Evolutionary conservation across 2,329 filamentous ascomycete genomes (phyloP), one percentile per base, ranked within the genome.

Genomic region (Pestalotiopsis fici): DNA sequence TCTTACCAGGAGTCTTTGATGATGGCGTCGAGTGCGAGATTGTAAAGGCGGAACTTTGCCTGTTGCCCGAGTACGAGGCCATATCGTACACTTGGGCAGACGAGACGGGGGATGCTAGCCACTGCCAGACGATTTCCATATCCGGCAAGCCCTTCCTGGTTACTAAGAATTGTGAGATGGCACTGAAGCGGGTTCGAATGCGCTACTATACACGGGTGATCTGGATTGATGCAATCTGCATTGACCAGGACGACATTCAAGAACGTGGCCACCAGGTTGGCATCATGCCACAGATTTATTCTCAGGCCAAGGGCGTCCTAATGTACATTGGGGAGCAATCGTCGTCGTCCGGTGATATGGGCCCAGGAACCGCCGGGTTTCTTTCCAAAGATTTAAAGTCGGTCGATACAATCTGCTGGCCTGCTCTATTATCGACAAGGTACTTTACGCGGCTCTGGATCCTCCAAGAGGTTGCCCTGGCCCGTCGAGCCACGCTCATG

Each of bases 51-150:
- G 61, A 64, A 28, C 25, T 69, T 11, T 5, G 25, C 2, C 27
- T 13, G 0, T 9, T 37, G 2, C 59, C 62, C 5, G 43, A 69
- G 4, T 70, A 69, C 15, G 67, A 70, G 4, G 65, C 69, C 31
- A 64, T 70, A 6, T 70, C 69, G 2, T 70, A 70, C 27, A 66
- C 69, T 3, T 70, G 69, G 69, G 67, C 67, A 18, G 67, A 69
- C 23, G 69, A 69, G 35, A 47, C 13, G 4, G 69, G 69, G 13
- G 55, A 67, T 43, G 35, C 28, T 0, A 62, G 50, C 4, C 25
- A 15, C 2, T 62, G 39, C 54, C 21, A 23, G 21, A 66, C 21
- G 1, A 66, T 70, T 9, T 59, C 18, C 3, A 4, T 70, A 6
- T 43, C 47, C 4, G 69, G 65, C 21, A n/a, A 56, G 31, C 35